Evolutionary conservation across 129 eudicot species (phyloP).

Genomic region (Arctium lappa): DNA sequence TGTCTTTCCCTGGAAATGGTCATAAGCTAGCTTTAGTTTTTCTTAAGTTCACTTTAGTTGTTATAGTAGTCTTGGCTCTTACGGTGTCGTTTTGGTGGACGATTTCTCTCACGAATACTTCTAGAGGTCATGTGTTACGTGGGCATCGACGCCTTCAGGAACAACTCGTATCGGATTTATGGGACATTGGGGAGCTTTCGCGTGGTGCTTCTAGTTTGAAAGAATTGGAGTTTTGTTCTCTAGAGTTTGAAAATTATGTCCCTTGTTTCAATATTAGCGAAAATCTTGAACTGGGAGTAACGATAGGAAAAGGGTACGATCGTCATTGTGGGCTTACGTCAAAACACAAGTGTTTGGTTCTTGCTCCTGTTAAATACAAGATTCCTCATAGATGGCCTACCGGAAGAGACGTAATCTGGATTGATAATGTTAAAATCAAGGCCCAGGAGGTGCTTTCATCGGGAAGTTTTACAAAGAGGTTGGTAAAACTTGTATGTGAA

Average conservation of each 20-base stretch:
- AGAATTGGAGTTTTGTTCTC: constrained; percentile 68
- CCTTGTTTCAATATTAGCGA: constrained; percentile 81
- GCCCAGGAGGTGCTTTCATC: constrained; percentile 96
- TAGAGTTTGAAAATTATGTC: constrained; percentile 61
- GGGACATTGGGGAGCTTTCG: constrained; percentile 84
- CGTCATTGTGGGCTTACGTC: constrained; percentile 71
- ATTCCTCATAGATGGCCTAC: constrained; percentile 98
- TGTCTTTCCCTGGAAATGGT: constrained; percentile 52
- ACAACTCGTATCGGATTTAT: constrained; percentile 82
- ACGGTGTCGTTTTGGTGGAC: constrained; percentile 92
- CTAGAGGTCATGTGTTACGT: constrained; percentile 65
- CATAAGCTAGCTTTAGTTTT: constrained; percentile 53
- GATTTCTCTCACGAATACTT: constrained; percentile 50
- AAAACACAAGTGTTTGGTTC: constrained; percentile 67
- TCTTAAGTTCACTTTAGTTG: constrained; percentile 65
- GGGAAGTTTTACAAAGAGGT: constrained; percentile 96
- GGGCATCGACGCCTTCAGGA: constrained; percentile 92
- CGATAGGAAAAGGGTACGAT: constrained; percentile 44
- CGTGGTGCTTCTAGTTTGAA: constrained; percentile 55
- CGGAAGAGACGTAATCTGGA: constrained; percentile 95
- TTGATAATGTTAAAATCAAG: constrained; percentile 83
- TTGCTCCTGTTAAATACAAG: constrained; percentile 70
- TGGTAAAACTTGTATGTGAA: neutral
- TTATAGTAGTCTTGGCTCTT: constrained; percentile 68
- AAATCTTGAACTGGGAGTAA: constrained; percentile 59